These are phyloP conservation scores for Beauveria caledonica DNA, from an alignment of 2,329 filamentous ascomycete species.

Conservation along the genomic window DNA sequence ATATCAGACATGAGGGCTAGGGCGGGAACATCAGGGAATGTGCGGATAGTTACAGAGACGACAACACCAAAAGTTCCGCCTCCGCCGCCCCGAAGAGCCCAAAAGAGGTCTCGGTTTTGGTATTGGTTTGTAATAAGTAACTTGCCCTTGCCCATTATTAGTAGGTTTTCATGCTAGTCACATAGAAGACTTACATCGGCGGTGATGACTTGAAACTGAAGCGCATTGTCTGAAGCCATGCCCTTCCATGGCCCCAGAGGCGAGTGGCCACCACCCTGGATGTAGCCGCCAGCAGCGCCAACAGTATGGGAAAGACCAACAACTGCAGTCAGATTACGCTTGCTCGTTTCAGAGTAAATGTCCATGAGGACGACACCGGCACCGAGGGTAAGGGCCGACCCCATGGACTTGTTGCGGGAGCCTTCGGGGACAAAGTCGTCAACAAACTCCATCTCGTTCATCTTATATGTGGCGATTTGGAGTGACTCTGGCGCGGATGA, in stretches of 20 bases:
- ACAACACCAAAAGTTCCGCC: constrained; percentile 38
- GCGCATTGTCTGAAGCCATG: constrained; percentile 28
- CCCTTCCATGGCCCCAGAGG: constrained; percentile 23
- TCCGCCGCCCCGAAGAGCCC: constrained; percentile 38
- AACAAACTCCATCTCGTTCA: constrained; percentile 21
- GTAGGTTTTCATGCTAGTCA: neutral
- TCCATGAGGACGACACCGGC: constrained; percentile 21
- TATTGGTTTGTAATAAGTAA: constrained; percentile 25
- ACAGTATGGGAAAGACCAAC: constrained; percentile 22
- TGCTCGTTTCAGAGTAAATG: constrained; percentile 18
- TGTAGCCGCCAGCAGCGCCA: constrained; percentile 22
- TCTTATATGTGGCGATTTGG: constrained; percentile 26
- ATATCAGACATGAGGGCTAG: constrained; percentile 22
- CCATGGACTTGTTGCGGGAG: neutral
- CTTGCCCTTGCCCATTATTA: constrained; percentile 16
- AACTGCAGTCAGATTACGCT: constrained; percentile 18
- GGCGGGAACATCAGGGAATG: constrained; percentile 29
- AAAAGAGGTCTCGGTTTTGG: constrained; percentile 34
- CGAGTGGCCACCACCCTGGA: constrained; percentile 26
- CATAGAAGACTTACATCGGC: constrained; percentile 21
- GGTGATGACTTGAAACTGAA: constrained; percentile 26
- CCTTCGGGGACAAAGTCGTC: constrained; percentile 18
- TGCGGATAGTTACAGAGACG: constrained; percentile 32
- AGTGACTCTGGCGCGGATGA: constrained; percentile 25
- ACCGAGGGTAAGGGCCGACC: constrained; percentile 22